Percentiles rank a stretch among this genome's conserved stretches.
Evolutionary conservation across 108 stramenopile genomes (phyloP).

Genomic region (Cyclotella atomus): DNA sequence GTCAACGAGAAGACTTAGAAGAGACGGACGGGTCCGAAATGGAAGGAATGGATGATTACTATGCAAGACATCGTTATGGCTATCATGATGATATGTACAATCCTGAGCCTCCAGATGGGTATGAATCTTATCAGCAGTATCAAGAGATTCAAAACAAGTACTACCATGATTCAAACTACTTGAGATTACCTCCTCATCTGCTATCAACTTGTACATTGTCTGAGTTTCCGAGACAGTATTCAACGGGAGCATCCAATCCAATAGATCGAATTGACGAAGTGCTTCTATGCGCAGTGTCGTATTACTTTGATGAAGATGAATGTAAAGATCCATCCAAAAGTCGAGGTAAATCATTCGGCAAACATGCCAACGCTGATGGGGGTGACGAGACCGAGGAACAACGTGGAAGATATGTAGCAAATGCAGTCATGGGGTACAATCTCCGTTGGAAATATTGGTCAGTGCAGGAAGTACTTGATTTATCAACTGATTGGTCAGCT

Average conservation of each 20-base stretch:
- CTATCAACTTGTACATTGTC: constrained; percentile 63
- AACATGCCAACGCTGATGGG: constrained; percentile 66
- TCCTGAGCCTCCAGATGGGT: constrained; percentile 29
- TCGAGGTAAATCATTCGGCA: constrained; percentile 39
- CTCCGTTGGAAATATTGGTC: constrained; percentile 61
- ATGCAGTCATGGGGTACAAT: constrained; percentile 76
- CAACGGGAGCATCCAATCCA: constrained; percentile 16
- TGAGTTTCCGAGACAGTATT: constrained; percentile 71
- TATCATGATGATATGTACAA: constrained; percentile 48
- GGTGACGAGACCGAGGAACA: constrained; percentile 82
- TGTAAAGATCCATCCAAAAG: constrained; percentile 70
- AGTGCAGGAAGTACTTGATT: constrained; percentile 73
- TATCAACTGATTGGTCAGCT: constrained; percentile 78
- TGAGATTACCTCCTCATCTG: constrained; percentile 80
- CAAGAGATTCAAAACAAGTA: constrained; percentile 58
- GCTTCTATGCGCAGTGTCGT: constrained; percentile 75
- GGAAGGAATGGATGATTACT: constrained; percentile 38
- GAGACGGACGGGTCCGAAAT: constrained; percentile 7
- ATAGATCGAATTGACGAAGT: constrained; percentile 65
- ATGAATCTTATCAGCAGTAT: constrained; percentile 56
- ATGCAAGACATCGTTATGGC: constrained; percentile 19
- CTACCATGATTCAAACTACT: constrained; percentile 78
- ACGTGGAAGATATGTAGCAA: constrained; percentile 71
- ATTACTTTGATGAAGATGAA: constrained; percentile 88
- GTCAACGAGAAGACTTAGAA: constrained; percentile 9